These are phyloP conservation scores for Citrullus mucosospermus DNA, from an alignment of 306 rosid species.

Conservation along the genomic window DNA sequence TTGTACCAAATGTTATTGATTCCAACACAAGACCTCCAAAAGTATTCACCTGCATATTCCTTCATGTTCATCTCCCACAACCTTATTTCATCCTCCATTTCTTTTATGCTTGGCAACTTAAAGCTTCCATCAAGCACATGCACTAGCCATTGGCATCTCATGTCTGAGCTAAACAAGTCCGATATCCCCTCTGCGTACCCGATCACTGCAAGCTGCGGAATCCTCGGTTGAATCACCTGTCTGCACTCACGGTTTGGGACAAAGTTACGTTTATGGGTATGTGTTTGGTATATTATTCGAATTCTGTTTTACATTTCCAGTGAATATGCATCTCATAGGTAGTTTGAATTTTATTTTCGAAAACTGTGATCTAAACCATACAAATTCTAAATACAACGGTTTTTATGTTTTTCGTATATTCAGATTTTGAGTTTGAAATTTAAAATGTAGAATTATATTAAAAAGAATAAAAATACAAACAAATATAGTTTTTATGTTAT, in stretches of 20 bases:
- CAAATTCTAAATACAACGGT: too few relatives aligned
- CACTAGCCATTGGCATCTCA: slow-evolving; percentile 32
- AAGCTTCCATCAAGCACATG: slow-evolving; percentile 26
- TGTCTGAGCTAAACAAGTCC: slow-evolving; percentile 17
- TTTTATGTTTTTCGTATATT: too few relatives aligned
- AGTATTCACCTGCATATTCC: slow-evolving; percentile 7
- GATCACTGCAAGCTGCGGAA: slow-evolving; percentile 27
- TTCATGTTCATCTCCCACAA: slow-evolving; percentile 27
- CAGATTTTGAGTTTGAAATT: too few relatives aligned
- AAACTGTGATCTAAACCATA: too few relatives aligned
- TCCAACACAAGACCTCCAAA: slow-evolving; percentile 23
- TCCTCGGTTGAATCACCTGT: slow-evolving; percentile 26
- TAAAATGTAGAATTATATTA: too few relatives aligned
- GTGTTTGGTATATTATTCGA: too few relatives aligned
- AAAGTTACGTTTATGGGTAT: too few relatives aligned
- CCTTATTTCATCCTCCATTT: slow-evolving; percentile 29
- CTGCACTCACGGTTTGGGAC: background rate
- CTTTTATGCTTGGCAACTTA: slow-evolving; percentile 28
- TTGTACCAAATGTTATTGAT: slow-evolving; percentile 20
- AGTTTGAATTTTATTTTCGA: too few relatives aligned
- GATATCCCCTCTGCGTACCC: slow-evolving; percentile 30
- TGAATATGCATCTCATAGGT: too few relatives aligned
- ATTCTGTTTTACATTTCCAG: too few relatives aligned
- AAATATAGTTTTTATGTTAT: too few relatives aligned
- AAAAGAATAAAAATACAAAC: too few relatives aligned